phyloP scores from a whole-genome alignment of 495 filamentous ascomycete genomes.

The Penicillium coffeae region DNA sequence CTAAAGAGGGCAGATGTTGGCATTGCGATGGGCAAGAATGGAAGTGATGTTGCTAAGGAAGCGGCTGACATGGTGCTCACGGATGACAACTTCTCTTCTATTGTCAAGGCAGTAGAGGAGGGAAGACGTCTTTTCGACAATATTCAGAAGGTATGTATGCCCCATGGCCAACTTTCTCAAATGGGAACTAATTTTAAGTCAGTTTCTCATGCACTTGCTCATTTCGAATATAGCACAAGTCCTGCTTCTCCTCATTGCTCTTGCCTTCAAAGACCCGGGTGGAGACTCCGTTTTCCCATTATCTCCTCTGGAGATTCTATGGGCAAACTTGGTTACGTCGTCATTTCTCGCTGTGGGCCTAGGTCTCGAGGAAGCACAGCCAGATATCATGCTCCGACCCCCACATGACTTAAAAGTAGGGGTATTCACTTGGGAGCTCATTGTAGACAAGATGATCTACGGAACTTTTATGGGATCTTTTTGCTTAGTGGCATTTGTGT shows the following conservation, averaged over 20 bases:
- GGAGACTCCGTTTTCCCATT: constrained; percentile 71
- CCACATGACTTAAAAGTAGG: constrained; percentile 63
- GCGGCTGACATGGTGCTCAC: constrained; percentile 84
- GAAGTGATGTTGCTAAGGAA: constrained; percentile 87
- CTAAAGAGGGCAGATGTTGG: constrained; percentile 76
- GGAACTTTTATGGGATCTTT: constrained; percentile 64
- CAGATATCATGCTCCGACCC: constrained; percentile 66
- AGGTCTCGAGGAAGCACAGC: constrained; percentile 63
- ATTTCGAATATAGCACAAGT: constrained; percentile 74
- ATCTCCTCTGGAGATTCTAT: constrained; percentile 69
- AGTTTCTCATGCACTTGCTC: constrained; percentile 69
- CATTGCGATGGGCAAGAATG: constrained; percentile 79
- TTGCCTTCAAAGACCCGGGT: constrained; percentile 63
- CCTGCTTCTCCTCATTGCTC: constrained; percentile 63
- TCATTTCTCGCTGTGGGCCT: constrained; percentile 73
- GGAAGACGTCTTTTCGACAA: constrained; percentile 74
- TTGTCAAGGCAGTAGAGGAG: constrained; percentile 69
- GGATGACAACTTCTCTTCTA: constrained; percentile 82
- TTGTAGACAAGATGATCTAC: constrained; percentile 71
- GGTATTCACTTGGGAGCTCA: constrained; percentile 67
- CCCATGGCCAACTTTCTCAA: too few species aligned
- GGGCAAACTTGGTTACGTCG: constrained; percentile 76
- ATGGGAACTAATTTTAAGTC: not conserved
- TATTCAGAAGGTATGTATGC: constrained; percentile 59
- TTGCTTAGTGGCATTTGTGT: constrained; percentile 64